Conservation (phyloP, 1,284 basidiomycete genomes). For the Pulchroboletus neoregius region DNA sequence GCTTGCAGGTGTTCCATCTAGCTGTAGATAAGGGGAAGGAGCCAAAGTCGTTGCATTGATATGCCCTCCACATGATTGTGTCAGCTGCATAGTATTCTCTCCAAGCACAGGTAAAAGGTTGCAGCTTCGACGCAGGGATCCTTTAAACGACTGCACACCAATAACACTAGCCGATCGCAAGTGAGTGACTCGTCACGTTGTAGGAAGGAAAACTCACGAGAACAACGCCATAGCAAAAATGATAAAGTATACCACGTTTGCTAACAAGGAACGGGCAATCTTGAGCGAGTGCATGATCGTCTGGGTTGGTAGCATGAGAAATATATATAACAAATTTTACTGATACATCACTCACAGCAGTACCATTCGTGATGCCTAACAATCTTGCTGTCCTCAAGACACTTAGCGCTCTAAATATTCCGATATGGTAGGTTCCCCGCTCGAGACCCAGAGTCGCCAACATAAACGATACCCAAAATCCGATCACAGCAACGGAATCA, state of each 20-base stretch:
- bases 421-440: conserved; percentile 66
- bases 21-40: conserved; percentile 44
- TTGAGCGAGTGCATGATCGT: conserved; percentile 95
- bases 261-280: conserved; percentile 81
- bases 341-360: conserved; percentile 56
- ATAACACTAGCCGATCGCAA: conserved; percentile 61
- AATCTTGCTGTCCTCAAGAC: conserved; percentile 83
- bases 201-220: conserved; percentile 50
- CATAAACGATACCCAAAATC: conserved; percentile 80
- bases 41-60: conserved; percentile 56
- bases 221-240: conserved; percentile 89
- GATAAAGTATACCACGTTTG: conserved; percentile 89
- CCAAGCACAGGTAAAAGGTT: conserved; percentile 50
- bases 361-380: conserved; percentile 87
- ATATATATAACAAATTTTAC: not conserved
- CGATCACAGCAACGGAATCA: conserved; percentile 79
- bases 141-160: conserved; percentile 87
- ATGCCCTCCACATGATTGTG: conserved; percentile 76
- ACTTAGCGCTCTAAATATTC: conserved; percentile 86
- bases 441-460: conserved; percentile 70
- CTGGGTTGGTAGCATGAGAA: conserved; percentile 35
- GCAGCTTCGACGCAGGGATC: conserved; percentile 71
- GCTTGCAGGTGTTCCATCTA: conserved; percentile 35
- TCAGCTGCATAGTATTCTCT: conserved; percentile 44
- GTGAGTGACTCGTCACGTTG: conserved; percentile 1